Conservation (phyloP, 257 asterid genomes). For the Ligustrum vulgare region DNA sequence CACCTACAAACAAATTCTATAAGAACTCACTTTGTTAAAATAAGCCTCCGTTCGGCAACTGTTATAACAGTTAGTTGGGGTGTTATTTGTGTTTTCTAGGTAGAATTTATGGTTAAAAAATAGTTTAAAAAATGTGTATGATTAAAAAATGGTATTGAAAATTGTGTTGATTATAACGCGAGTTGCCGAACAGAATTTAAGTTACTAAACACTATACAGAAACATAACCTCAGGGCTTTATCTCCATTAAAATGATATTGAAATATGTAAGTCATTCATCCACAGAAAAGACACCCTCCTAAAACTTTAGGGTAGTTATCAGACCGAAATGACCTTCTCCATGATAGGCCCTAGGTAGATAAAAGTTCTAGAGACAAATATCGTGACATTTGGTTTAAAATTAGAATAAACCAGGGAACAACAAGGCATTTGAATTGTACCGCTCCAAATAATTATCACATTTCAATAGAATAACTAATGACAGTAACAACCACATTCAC, state of each 20-base stretch:
- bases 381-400: neutral
- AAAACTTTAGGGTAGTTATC: neutral
- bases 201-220: neutral
- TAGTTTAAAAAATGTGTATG: too few species aligned
- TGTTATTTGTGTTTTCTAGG: too few species aligned
- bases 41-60: neutral
- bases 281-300: neutral
- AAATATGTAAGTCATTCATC: neutral
- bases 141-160: too few species aligned
- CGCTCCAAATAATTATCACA: neutral
- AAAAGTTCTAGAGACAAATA: neutral
- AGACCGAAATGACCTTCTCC: too few species aligned
- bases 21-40: neutral
- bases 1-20: neutral
- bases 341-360: neutral
- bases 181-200: too few species aligned
- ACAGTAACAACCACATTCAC: neutral
- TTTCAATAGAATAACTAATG: neutral
- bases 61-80: too few species aligned
- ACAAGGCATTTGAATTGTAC: neutral
- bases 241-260: neutral
- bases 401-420: neutral
- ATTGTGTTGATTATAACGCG: too few species aligned
- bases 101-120: too few species aligned
- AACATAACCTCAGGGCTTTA: neutral